A percentile compares a stretch with the other conserved stretches of the same genome.
Conservation (phyloP, 352 stramenopile genomes). For the Pythium rhizo-oryzae region DNA sequence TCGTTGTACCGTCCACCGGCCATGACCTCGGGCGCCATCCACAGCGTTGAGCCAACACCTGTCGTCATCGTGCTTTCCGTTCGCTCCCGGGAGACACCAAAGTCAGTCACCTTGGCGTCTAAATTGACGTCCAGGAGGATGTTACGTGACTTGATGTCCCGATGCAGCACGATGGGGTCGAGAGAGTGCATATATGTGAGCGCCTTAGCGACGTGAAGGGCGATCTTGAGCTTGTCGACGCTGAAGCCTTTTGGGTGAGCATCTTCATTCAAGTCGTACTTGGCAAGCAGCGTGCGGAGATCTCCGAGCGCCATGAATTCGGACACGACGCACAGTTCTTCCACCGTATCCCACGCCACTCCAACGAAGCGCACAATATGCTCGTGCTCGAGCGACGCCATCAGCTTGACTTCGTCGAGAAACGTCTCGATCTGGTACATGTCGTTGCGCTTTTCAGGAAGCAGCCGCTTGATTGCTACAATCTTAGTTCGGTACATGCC, state of each 20-base stretch:
- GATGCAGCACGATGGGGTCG: slow-evolving; percentile 4
- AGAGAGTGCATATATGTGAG: slow-evolving; percentile 16
- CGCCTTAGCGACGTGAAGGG: slow-evolving; percentile 7
- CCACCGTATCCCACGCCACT: slow-evolving; percentile 51
- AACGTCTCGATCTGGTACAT: slow-evolving; percentile 53
- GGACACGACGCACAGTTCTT: slow-evolving; percentile 25
- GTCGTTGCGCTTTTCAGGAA: slow-evolving; percentile 47
- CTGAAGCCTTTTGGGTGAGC: slow-evolving; percentile 4
- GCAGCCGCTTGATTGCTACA: slow-evolving; percentile 60
- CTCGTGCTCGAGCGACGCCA: slow-evolving; percentile 56
- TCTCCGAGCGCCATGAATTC: slow-evolving; percentile 30
- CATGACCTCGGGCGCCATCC: slow-evolving; percentile 35
- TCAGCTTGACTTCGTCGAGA: slow-evolving; percentile 53
- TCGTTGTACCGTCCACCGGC: slow-evolving; percentile 24
- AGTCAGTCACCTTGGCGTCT: slow-evolving; percentile 13
- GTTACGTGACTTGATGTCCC: slow-evolving; percentile 17
- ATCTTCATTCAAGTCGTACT: slow-evolving; percentile 1
- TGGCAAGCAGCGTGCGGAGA: slow-evolving; percentile 3
- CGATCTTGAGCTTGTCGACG: slow-evolving; percentile 16
- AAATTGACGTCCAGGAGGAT: slow-evolving; percentile 8
- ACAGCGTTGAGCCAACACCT: slow-evolving; percentile 19
- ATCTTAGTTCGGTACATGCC: slow-evolving; percentile 43
- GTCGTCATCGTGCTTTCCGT: slow-evolving; percentile 12
- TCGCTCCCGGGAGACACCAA: slow-evolving; percentile 13
- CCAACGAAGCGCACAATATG: slow-evolving; percentile 68